Evolutionary conservation across 768 basidiomycete species (phyloP).

Genomic region (Hypholoma fasciculare): DNA sequence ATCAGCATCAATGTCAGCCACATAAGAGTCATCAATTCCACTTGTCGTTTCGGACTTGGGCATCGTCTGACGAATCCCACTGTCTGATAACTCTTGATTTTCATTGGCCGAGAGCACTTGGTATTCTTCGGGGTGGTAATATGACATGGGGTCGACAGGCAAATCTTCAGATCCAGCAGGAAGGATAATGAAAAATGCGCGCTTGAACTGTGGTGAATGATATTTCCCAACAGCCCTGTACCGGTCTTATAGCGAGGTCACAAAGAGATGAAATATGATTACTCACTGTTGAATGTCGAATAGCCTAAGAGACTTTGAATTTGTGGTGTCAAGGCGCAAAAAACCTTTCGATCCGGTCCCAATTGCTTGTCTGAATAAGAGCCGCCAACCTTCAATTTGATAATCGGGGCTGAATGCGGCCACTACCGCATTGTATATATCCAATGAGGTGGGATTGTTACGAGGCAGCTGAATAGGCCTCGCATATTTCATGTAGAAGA

Average conservation of each 20-base stretch:
- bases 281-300: neutral
- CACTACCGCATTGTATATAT: neutral
- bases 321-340: neutral
- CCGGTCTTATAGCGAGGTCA: neutral
- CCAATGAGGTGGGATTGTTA: neutral
- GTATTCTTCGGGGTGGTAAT: neutral
- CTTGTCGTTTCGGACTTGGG: neutral
- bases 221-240: neutral
- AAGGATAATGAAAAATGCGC: neutral
- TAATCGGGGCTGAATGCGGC: neutral
- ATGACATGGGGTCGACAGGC: neutral
- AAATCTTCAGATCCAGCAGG: neutral
- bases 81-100: neutral
- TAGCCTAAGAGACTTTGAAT: neutral
- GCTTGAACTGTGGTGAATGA: neutral
- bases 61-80: no score
- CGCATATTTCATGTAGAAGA: neutral
- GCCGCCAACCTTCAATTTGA: neutral
- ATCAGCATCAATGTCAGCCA: no score
- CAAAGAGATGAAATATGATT: neutral
- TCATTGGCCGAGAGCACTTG: neutral
- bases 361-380: neutral
- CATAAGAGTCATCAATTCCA: no score
- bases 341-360: neutral
- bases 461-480: neutral